Percentiles rank a stretch among this genome's conserved stretches.
phyloP scores from a whole-genome alignment of 1,284 basidiomycete species.

The Cryptococcus wingfieldii region DNA sequence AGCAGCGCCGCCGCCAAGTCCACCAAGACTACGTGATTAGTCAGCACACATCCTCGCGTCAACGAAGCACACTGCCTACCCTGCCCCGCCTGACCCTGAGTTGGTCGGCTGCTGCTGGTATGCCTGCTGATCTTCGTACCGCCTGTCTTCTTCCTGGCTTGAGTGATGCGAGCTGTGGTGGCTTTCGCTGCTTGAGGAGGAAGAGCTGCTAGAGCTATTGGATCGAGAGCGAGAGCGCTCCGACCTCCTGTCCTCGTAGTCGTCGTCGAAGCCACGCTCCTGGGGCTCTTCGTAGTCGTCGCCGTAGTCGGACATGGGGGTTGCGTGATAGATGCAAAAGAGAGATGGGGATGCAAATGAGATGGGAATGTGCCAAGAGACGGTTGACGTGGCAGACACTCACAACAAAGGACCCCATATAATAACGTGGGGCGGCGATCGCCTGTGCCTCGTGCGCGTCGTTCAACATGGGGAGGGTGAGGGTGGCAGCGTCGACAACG shows the following conservation, averaged over 20 bases:
- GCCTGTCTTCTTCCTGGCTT: not conserved
- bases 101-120: not conserved
- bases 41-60: not conserved
- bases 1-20: not conserved
- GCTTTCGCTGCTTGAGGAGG: not conserved
- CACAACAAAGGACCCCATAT: too few relatives aligned
- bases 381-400: too few relatives aligned
- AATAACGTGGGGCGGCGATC: too few relatives aligned
- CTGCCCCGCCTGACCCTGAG: not conserved
- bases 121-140: not conserved
- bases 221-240: not conserved
- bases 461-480: too few relatives aligned
- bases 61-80: not conserved
- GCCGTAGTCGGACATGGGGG: constrained; percentile 11
- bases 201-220: not conserved
- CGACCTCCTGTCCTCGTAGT: not conserved
- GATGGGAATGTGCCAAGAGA: not conserved
- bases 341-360: not conserved
- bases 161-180: not conserved
- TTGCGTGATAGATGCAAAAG: not conserved
- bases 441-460: too few relatives aligned
- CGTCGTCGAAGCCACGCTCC: not conserved
- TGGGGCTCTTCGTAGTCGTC: constrained; percentile 3
- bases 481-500: too few relatives aligned
- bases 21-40: not conserved